phyloP scores from a whole-genome alignment of 768 basidiomycete species.

The Tylopilus sp. region DNA sequence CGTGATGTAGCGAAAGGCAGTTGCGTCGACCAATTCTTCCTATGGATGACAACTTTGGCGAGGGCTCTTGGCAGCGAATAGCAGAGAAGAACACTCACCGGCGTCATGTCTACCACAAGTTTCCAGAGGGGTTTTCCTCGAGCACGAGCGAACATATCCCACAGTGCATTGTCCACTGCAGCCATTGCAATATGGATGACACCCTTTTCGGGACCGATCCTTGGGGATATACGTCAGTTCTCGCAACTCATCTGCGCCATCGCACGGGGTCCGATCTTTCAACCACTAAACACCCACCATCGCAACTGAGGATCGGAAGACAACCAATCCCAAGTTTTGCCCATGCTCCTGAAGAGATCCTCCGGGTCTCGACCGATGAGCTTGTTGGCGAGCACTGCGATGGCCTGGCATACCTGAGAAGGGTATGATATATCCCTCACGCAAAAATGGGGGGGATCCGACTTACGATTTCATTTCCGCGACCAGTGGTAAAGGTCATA shows the following conservation, averaged over 20 bases:
- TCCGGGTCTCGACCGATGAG: slow-evolving; percentile 81
- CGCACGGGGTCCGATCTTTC: neutral
- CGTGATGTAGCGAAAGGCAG: slow-evolving; percentile 86
- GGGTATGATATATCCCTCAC: neutral
- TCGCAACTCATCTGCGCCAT: neutral
- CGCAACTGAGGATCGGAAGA: slow-evolving; percentile 86
- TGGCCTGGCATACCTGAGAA: slow-evolving; percentile 72
- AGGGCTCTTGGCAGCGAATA: neutral
- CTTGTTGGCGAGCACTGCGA: slow-evolving; percentile 74
- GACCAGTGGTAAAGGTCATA: slow-evolving; percentile 93
- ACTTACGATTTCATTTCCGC: slow-evolving; percentile 88
- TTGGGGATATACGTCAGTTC: slow-evolving; percentile 24
- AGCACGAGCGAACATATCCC: slow-evolving; percentile 88
- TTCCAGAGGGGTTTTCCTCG: slow-evolving; percentile 91
- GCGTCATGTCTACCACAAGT: slow-evolving; percentile 85
- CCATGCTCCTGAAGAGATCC: slow-evolving; percentile 85
- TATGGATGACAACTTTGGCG: slow-evolving; percentile 24
- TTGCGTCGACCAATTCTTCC: slow-evolving; percentile 76
- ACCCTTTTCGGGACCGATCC: slow-evolving; percentile 94
- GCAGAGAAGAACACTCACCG: slow-evolving; percentile 38
- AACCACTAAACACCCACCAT: slow-evolving; percentile 48
- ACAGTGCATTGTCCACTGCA: slow-evolving; percentile 88
- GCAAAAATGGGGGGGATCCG: neutral
- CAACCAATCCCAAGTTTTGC: slow-evolving; percentile 83
- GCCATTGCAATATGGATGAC: slow-evolving; percentile 89